phyloP scores from a whole-genome alignment of 495 filamentous ascomycete species.

The Penicillium goetzii region DNA sequence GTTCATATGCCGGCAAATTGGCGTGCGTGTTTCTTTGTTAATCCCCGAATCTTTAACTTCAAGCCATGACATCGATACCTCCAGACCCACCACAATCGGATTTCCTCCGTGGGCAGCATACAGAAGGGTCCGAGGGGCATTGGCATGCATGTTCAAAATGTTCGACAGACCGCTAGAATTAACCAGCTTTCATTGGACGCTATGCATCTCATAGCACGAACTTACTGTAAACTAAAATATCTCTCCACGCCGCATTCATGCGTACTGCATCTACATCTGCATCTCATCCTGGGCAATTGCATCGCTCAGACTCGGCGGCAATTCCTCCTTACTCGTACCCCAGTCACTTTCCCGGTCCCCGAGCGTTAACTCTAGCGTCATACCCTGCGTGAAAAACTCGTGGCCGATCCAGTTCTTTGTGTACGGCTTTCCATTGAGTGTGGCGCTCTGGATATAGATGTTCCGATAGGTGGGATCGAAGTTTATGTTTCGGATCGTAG shows the following conservation, averaged over 20 bases:
- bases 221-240: background rate
- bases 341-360: conserved; percentile 68
- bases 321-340: conserved; percentile 65
- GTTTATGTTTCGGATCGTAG: conserved; percentile 62
- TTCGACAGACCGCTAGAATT: conserved; percentile 13
- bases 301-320: conserved; percentile 57
- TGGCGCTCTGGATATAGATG: conserved; percentile 73
- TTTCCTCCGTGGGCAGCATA: conserved; percentile 15
- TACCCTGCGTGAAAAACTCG: conserved; percentile 72
- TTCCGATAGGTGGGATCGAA: conserved; percentile 60
- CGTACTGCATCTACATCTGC: conserved; percentile 4
- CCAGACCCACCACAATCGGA: conserved; percentile 18
- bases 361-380: conserved; percentile 67
- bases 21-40: background rate
- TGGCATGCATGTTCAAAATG: background rate
- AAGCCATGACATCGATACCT: background rate
- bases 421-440: conserved; percentile 66
- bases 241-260: conserved; percentile 1
- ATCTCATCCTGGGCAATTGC: conserved; percentile 15
- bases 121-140: conserved; percentile 1
- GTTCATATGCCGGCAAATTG: background rate
- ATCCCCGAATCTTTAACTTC: background rate
- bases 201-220: background rate
- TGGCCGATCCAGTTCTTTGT: conserved; percentile 74
- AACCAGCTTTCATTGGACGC: conserved; percentile 1